Evolutionary conservation across 1,284 basidiomycete species (phyloP), one percentile per base, ranked within the genome.

Genomic region (Meira nashicola): DNA sequence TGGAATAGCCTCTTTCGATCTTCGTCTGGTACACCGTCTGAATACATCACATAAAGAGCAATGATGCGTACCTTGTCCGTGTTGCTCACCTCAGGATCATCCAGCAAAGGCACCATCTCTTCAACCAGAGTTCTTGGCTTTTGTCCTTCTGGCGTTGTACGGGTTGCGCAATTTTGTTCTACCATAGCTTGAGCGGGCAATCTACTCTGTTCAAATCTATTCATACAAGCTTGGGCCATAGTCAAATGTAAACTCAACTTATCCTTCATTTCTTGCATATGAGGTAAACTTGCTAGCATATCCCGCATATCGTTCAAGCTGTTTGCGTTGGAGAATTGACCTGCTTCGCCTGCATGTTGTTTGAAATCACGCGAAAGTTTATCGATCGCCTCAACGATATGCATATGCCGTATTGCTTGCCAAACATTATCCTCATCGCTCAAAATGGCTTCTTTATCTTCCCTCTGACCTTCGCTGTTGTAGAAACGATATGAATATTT

Each of bases 161-260:
- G 54, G 0, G 74, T 77, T 0, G 76, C 76, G 56, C 73, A 75
- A 54, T 76, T 76, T 84, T 98, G 94, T 80, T 99, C 94, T 23
- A 99, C 90, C 64, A 86, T 88, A 14, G 89, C 94, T 3, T 91
- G 85, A n/a, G 85, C 81, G 9, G 91, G 84, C 53, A 99, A 81
- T 73, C 90, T 91, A 74, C 89, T 87, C 67, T 85, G 86, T 77
- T 95, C 92, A 74, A 98, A 98, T 21, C 91, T 83, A 15, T 81
- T 83, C 94, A 98, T 98, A 76, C 92, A 97, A 70, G 93, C 89
- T 78, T 97, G 90, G 0, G 95, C 94, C 89, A 99, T 94, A 68
- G 88, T 94, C 46, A 98, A 82, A 80, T 99, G 95, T 37, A 97
- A 80, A 14, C 93, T 97, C 78, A 97, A 94, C 84, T 92, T 92